phyloP scores from a whole-genome alignment of 1,284 basidiomycete species.

The Grifola frondosa region DNA sequence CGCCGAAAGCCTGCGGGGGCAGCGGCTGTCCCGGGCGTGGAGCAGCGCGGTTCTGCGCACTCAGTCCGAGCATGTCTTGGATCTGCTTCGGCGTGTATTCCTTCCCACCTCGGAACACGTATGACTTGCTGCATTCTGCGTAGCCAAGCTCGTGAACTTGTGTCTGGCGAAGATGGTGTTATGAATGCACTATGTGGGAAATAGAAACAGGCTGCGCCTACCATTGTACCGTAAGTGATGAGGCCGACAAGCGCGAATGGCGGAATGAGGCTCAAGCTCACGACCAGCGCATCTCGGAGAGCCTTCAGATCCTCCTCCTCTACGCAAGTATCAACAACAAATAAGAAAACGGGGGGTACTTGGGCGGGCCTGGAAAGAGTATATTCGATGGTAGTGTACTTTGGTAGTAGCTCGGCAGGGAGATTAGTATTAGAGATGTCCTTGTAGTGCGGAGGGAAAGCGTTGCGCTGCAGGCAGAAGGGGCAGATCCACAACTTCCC shows the following conservation, averaged over 20 bases:
- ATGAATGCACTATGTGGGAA: neutral
- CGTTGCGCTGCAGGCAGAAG: slow-evolving; percentile 95
- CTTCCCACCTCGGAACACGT: slow-evolving; percentile 99
- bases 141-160: slow-evolving; percentile 99
- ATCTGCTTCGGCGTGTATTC: slow-evolving; percentile 98
- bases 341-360: slow-evolving; percentile 95
- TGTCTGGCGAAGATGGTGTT: slow-evolving; percentile 49
- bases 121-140: slow-evolving; percentile 94
- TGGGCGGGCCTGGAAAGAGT: slow-evolving; percentile 90
- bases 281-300: slow-evolving; percentile 87
- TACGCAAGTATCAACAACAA: slow-evolving; percentile 96
- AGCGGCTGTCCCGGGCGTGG: slow-evolving; percentile 85
- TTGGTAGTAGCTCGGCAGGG: slow-evolving; percentile 92
- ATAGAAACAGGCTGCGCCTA: slow-evolving; percentile 35
- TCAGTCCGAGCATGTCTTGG: slow-evolving; percentile 96
- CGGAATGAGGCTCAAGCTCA: slow-evolving; percentile 91
- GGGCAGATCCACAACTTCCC: slow-evolving; percentile 99
- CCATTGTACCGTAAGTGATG: slow-evolving; percentile 97
- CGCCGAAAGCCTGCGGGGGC: slow-evolving; percentile 83
- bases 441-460: slow-evolving; percentile 98
- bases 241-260: slow-evolving; percentile 94
- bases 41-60: slow-evolving; percentile 72
- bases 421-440: slow-evolving; percentile 98
- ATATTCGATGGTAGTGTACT: slow-evolving; percentile 99
- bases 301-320: slow-evolving; percentile 97